Percentiles rank a stretch among this genome's conserved stretches.
These are phyloP conservation scores for Nothophaeocryptopus gaeumannii DNA, from an alignment of 2,329 filamentous ascomycete species.

Conservation along the genomic window DNA sequence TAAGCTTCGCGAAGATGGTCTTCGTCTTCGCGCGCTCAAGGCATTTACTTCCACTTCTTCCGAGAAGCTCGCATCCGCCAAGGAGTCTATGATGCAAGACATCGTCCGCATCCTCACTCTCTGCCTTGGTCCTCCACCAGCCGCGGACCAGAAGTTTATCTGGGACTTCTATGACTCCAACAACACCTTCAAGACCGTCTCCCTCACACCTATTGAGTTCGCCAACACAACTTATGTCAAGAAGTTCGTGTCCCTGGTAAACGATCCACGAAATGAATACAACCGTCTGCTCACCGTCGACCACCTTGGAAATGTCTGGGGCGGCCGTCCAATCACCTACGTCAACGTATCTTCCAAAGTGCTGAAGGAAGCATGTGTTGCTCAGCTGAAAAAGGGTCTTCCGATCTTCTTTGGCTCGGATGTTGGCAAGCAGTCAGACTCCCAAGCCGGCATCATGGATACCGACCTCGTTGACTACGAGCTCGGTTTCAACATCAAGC, in stretches of 20 bases:
- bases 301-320: conserved; percentile 76
- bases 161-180: conserved; percentile 77
- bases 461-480: conserved; percentile 72
- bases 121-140: conserved; percentile 75
- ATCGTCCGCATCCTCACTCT: conserved; percentile 79
- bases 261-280: conserved; percentile 78
- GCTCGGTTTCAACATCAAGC: conserved; percentile 74
- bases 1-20: conserved; percentile 80
- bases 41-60: conserved; percentile 37
- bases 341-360: conserved; percentile 74
- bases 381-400: conserved; percentile 73
- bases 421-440: conserved; percentile 77
- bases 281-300: conserved; percentile 71
- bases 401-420: conserved; percentile 89
- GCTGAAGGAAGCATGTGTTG: conserved; percentile 70
- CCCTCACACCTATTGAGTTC: conserved; percentile 67
- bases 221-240: conserved; percentile 65
- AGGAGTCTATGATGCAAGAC: conserved; percentile 74
- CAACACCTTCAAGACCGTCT: conserved; percentile 61
- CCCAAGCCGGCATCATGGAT: conserved; percentile 72
- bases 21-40: conserved; percentile 64
- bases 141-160: conserved; percentile 64
- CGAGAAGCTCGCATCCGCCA: conserved; percentile 50
- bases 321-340: conserved; percentile 72
- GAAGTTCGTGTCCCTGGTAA: conserved; percentile 74